These are phyloP conservation scores for Aquanectria penicillioides DNA, from an alignment of 2,329 filamentous ascomycete species.

Conservation along the genomic window DNA sequence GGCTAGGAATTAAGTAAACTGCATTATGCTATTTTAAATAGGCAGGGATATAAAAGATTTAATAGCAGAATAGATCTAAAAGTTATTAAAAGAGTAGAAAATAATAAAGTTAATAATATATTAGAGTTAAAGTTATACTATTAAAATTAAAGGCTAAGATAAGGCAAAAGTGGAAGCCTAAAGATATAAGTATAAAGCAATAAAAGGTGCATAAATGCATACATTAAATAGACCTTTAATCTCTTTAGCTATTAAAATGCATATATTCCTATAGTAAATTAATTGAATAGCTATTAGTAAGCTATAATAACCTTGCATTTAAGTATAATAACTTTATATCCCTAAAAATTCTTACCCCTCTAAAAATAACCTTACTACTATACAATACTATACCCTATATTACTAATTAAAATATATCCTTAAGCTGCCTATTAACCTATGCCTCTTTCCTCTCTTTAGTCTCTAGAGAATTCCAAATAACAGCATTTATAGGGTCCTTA, in stretches of 20 bases:
- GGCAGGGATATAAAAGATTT: too few species aligned
- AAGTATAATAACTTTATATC: background rate
- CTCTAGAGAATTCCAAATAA: conserved; percentile 3
- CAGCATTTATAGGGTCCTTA: background rate
- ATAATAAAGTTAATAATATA: background rate
- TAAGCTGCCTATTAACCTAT: background rate
- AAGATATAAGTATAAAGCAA: background rate
- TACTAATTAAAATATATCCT: background rate
- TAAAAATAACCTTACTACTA: background rate
- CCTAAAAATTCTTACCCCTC: background rate
- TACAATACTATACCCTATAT: background rate
- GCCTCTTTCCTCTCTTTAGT: background rate
- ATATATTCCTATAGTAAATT: too few species aligned
- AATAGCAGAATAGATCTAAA: background rate
- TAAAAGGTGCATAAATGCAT: background rate
- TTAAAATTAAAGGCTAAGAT: background rate
- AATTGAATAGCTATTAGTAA: background rate
- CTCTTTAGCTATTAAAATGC: background rate
- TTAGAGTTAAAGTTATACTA: background rate
- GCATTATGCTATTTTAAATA: background rate
- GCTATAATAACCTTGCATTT: background rate
- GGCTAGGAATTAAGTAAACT: background rate
- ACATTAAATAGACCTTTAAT: background rate
- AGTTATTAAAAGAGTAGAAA: background rate
- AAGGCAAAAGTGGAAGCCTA: background rate